These are phyloP conservation scores for Gaeumannomyces tritici DNA, from an alignment of 2,329 filamentous ascomycete species.

Conservation along the genomic window DNA sequence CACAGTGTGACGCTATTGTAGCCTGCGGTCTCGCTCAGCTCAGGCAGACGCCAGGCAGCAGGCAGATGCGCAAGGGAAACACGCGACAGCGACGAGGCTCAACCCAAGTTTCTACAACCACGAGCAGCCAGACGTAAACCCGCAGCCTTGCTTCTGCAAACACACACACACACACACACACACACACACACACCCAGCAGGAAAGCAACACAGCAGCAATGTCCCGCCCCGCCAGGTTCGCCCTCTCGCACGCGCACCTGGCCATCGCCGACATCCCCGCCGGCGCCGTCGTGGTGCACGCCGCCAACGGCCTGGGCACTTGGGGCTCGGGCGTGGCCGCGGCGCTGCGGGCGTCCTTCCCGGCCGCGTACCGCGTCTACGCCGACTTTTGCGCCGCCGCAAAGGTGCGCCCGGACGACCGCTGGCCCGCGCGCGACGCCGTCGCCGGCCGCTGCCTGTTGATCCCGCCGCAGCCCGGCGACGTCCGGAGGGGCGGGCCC, in stretches of 20 bases:
- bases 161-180: too few relatives aligned
- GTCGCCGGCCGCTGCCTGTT: conserved; percentile 17
- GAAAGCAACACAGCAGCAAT: neutral
- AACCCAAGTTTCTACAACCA: too few relatives aligned
- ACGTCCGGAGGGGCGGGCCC: conserved; percentile 12
- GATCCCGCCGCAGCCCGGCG: conserved; percentile 16
- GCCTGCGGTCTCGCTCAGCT: too few relatives aligned
- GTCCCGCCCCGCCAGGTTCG: neutral
- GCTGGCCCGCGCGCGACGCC: conserved; percentile 9
- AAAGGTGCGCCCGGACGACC: conserved; percentile 6
- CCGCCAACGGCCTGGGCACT: conserved; percentile 19
- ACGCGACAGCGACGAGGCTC: too few relatives aligned
- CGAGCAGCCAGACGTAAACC: too few relatives aligned
- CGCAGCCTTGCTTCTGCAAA: too few relatives aligned
- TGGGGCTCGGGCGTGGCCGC: conserved; percentile 20
- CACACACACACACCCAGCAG: too few relatives aligned
- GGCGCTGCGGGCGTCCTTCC: conserved; percentile 16
- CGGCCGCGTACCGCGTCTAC: conserved; percentile 15
- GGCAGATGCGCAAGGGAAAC: too few relatives aligned
- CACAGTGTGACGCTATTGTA: too few relatives aligned
- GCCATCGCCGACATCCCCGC: conserved; percentile 5
- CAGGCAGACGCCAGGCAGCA: too few relatives aligned
- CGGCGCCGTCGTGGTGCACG: conserved; percentile 17
- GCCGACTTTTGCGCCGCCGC: conserved; percentile 13
- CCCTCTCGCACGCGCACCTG: neutral